A percentile compares a stretch with the other conserved stretches of the same genome.
Evolutionary conservation across 768 basidiomycete species (phyloP).

Genomic region (Pleurotus citrinopileatus): DNA sequence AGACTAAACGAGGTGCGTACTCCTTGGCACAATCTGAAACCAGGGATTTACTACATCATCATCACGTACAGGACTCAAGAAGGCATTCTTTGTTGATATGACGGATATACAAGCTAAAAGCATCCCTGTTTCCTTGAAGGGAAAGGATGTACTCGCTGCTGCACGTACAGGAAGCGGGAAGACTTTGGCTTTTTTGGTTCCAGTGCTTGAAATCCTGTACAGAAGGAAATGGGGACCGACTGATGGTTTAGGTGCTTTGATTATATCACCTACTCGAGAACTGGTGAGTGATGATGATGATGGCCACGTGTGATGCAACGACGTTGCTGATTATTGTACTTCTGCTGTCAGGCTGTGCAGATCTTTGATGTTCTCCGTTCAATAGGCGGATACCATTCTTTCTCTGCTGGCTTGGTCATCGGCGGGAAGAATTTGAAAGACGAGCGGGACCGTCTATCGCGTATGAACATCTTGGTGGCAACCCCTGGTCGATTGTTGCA

Average conservation of each 20-base stretch:
- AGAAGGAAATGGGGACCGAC: constrained; percentile 90
- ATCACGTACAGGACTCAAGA: constrained; percentile 66
- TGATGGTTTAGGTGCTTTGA: constrained; percentile 88
- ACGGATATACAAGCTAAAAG: constrained; percentile 92
- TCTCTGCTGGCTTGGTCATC: constrained; percentile 94
- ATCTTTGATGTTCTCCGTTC: constrained; percentile 96
- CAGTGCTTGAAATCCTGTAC: constrained; percentile 86
- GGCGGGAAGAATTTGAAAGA: constrained; percentile 96
- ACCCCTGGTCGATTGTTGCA: constrained; percentile 94
- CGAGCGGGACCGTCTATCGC: constrained; percentile 79
- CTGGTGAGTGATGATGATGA: constrained; percentile 52
- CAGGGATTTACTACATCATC: neutral
- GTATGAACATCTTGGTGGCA: constrained; percentile 99
- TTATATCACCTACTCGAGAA: constrained; percentile 94
- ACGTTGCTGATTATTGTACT: neutral
- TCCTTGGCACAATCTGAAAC: neutral
- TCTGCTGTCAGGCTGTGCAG: constrained; percentile 75
- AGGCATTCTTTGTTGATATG: constrained; percentile 81
- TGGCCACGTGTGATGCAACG: neutral
- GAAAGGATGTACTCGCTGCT: constrained; percentile 95
- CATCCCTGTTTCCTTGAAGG: constrained; percentile 87
- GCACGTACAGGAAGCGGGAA: constrained; percentile 96
- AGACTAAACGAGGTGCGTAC: constrained; percentile 65
- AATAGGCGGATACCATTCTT: constrained; percentile 86
- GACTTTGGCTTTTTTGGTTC: constrained; percentile 94